Base-by-base conservation (phyloP, 2,329 filamentous ascomycete species). In the Aspergillus fijiensis region DNA sequence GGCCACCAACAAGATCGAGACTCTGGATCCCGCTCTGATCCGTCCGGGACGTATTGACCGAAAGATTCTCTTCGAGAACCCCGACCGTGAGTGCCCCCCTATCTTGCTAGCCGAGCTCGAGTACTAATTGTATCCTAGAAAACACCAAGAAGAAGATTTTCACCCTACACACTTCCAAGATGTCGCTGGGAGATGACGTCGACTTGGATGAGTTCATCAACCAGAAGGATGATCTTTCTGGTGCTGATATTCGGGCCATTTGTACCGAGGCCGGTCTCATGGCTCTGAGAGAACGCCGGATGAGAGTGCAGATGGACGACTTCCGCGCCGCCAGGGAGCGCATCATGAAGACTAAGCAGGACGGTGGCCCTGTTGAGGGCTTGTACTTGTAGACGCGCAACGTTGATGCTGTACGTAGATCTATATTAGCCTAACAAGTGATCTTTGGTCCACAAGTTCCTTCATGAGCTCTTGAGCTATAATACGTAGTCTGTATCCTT, bases 1-100 rank as follows among this genome's bases (percentile, higher is more conserved):
- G 93, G 96, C 95, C 12, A 99, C 95, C 67, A 99, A 99, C 87
- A 99, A 99, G 86, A 99, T 99, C 68, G 96, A 99, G 69, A 96
- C 92, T 4, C 84, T 99, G 29, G 96, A 99, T 73, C 95, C 95
- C 58, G 95, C 95, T 19, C 84, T 99, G 68, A 99, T 99, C 74
- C 89, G 95, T 67, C 95, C 95, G 49, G 95, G 95, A 65, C 93
- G 95, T 84, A 99, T 99, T 77, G 95, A 99, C 78, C 89, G 95
- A 70, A 99, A 99, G 86, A 99, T 99, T 75, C 80, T 89, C 65
- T 89, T 89, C 65, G 87, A 89, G 78, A 89, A 88, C 70, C 87
- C 87, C 25, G 87, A 89, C 69, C 86, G 84, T 87, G 77, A 78
- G 84, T 79, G 47, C 50, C 27, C 5, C 21, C 23, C 4, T n/a